phyloP scores from a whole-genome alignment of 495 filamentous ascomycete genomes.

The Elaphomyces granulatus region DNA sequence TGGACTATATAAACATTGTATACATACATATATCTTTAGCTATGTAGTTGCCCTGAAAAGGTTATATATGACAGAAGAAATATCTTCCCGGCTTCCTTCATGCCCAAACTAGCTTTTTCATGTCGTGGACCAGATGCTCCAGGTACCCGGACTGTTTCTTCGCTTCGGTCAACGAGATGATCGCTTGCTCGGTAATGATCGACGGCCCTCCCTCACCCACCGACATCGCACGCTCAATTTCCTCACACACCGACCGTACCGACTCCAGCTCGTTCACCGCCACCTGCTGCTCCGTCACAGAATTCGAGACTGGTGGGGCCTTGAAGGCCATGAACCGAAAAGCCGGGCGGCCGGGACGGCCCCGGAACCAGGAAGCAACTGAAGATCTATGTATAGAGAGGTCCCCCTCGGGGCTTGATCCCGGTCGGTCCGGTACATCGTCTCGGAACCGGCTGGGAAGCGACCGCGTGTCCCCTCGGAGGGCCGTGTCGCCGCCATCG shows the following conservation, averaged over 20 bases:
- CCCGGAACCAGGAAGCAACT: constrained; percentile 33
- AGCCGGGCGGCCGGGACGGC: constrained; percentile 18
- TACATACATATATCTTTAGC: too few species aligned
- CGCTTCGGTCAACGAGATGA: constrained; percentile 71
- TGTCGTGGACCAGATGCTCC: constrained; percentile 68
- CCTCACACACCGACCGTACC: constrained; percentile 52
- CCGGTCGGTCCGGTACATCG: constrained; percentile 17
- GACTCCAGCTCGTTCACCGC: constrained; percentile 52
- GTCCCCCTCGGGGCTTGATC: constrained; percentile 20
- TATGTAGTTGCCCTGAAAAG: too few species aligned
- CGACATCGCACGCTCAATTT: constrained; percentile 35
- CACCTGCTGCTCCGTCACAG: constrained; percentile 30
- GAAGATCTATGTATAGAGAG: too few species aligned
- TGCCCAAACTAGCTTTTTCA: constrained; percentile 90
- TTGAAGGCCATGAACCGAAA: constrained; percentile 44
- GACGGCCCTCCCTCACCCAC: constrained; percentile 15
- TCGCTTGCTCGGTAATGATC: constrained; percentile 52
- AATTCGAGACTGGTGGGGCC: constrained; percentile 23
- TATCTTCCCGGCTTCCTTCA: too few species aligned
- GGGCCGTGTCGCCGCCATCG: constrained; percentile 34
- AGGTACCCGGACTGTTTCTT: constrained; percentile 75
- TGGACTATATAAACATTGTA: too few species aligned
- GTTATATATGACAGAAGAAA: too few species aligned
- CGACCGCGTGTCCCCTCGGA: constrained; percentile 71
- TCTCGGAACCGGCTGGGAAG: constrained; percentile 41